A percentile compares a stretch with the other conserved stretches of the same genome.
phyloP scores from a whole-genome alignment of 371 early-diverging fungal species.

The Mucor saturninus region DNA sequence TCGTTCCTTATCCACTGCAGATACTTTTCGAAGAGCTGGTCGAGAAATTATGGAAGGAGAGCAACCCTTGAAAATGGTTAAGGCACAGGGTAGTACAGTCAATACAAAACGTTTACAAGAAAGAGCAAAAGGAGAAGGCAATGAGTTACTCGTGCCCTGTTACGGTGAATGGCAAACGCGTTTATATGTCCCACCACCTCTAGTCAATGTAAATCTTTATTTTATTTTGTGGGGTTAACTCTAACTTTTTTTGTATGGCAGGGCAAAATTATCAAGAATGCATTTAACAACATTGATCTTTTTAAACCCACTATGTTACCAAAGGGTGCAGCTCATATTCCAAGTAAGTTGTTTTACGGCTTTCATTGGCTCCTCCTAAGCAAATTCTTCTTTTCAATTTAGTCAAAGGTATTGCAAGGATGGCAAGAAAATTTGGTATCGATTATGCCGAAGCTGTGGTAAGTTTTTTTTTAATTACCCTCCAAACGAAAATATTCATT shows the following conservation, averaged over 20 bases:
- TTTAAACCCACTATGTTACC: slow-evolving; percentile 87
- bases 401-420: slow-evolving; percentile 59
- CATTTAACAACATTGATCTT: slow-evolving; percentile 82
- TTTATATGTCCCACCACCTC: slow-evolving; percentile 62
- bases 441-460: slow-evolving; percentile 86
- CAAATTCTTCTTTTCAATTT: not conserved
- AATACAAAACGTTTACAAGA: slow-evolving; percentile 59
- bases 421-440: slow-evolving; percentile 76
- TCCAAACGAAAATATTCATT: not conserved
- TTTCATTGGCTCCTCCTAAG: too few relatives aligned
- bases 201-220: slow-evolving; percentile 63
- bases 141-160: slow-evolving; percentile 45
- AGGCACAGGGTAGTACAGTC: slow-evolving; percentile 66
- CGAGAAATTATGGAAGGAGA: slow-evolving; percentile 53
- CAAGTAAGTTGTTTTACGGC: slow-evolving; percentile 39
- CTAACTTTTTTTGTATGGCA: slow-evolving; percentile 11
- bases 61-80: slow-evolving; percentile 70
- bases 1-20: slow-evolving; percentile 59
- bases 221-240: too few relatives aligned
- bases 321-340: slow-evolving; percentile 77
- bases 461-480: not conserved
- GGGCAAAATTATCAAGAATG: slow-evolving; percentile 83
- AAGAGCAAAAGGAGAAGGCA: slow-evolving; percentile 48
- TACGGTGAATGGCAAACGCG: slow-evolving; percentile 93
- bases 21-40: slow-evolving; percentile 74